Base-by-base conservation (phyloP, 2,329 filamentous ascomycete genomes). In the Tolypocladium pustulatum region DNA sequence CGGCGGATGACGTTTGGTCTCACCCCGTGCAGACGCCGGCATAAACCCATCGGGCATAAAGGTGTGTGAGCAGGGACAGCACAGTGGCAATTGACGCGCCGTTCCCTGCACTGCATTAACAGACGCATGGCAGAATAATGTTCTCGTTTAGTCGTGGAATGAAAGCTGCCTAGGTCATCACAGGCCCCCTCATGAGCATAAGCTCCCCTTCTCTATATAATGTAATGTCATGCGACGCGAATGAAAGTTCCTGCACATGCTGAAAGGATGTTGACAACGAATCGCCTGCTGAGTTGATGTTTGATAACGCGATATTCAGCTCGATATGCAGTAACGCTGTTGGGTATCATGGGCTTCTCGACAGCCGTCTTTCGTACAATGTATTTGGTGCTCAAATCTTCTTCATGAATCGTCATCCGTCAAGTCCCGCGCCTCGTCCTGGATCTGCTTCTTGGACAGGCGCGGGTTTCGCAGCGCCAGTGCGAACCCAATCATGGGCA, bases 401-500 rank as follows among this genome's bases (percentile, higher is more conserved):
- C 56, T n/a, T 53, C 56, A 25, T 34, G 37, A 15, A 13, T 38
- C 32, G 22, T 54, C 57, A 27, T 56, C 61, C 5, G 38, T 41
- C 41, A 53, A 51, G 13, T 25, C 57, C 8, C 30, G 54, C 3
- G 60, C 62, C 25, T 65, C 64, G 13, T 62, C 62, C 40, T 66
- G 64, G 30, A 66, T 61, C 37, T 65, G 62, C 22, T 72, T 61
- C 59, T 78, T 69, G 3, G 75, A 79, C 12, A 80, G 62, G 55
- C 68, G 71, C 0, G 76, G 78, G 63, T 80, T 78, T 12, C 75
- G 67, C 49, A 80, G 62, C 7, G 67, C 67, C 41, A 75, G 61
- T 0, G 78, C 76, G 60, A 80, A 77, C 0, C 58, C 71, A 61
- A 80, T 75, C 65, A 80, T 74, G 4, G 77, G 78, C 17, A 79